phyloP scores from a whole-genome alignment of 1,284 basidiomycete genomes.

The Cutaneotrichosporon sp. region DNA sequence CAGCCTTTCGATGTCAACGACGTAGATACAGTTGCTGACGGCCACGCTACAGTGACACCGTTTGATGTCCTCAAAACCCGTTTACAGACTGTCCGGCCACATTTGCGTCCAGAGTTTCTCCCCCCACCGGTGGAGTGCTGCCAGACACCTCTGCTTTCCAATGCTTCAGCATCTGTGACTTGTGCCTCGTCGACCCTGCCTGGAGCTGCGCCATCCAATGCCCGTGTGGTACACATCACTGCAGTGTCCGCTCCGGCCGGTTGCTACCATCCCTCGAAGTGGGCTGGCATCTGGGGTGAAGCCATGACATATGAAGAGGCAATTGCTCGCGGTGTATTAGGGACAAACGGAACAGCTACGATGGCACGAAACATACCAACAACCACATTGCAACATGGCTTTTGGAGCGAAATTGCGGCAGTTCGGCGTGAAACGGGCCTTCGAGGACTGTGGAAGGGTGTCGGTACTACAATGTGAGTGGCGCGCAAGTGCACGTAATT shows the following conservation, averaged over 20 bases:
- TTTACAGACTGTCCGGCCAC: slow-evolving; percentile 45
- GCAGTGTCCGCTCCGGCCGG: slow-evolving; percentile 31
- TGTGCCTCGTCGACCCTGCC: slow-evolving; percentile 16
- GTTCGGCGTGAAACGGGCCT: slow-evolving; percentile 71
- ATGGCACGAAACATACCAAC: slow-evolving; percentile 11
- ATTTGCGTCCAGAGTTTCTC: slow-evolving; percentile 14
- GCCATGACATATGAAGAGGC: slow-evolving; percentile 36
- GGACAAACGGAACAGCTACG: slow-evolving; percentile 12
- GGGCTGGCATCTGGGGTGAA: slow-evolving; percentile 49
- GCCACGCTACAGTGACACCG: slow-evolving; percentile 47
- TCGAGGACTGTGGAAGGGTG: slow-evolving; percentile 81
- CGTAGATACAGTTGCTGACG: no score
- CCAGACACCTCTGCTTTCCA: slow-evolving; percentile 31
- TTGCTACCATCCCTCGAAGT: slow-evolving; percentile 46
- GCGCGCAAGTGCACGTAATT: neutral
- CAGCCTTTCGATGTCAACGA: no score
- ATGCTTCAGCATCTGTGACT: slow-evolving; percentile 9
- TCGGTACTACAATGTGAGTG: slow-evolving; percentile 75
- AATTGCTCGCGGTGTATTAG: slow-evolving; percentile 21
- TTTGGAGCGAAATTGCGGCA: slow-evolving; percentile 71
- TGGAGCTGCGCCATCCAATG: slow-evolving; percentile 9
- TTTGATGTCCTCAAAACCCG: slow-evolving; percentile 50
- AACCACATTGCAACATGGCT: slow-evolving; percentile 51
- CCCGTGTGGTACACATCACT: neutral
- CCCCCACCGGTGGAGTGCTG: slow-evolving; percentile 32